Base-by-base conservation (phyloP, 2,329 filamentous ascomycete genomes). In the Penicillium griseofulvum region DNA sequence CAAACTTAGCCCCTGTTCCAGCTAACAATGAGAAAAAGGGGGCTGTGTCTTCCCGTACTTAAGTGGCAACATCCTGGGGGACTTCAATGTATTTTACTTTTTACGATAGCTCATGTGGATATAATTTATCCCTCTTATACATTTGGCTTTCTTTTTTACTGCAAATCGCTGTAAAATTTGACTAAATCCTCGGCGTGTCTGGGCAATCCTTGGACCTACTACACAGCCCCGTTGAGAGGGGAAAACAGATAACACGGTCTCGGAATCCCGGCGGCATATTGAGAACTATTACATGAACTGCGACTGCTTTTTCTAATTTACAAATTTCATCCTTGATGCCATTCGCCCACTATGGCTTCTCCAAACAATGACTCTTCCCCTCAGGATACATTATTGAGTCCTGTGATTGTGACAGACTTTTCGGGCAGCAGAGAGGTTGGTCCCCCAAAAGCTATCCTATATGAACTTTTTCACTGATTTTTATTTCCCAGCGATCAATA, bases 391-490 rank as follows among this genome's bases (percentile, higher is more conserved):
- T 53, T 62, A 12, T 41, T 65, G 36, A 61, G 54, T 16, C 62
- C 62, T 33, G 48, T 55, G 24, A 47, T 59, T 29, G 54, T 58
- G 16, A 57, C 61, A 3, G 53, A 57, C 41, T 49, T 57, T 36
- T 55, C 56, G 17, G 41, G 57, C 33, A 41, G 57, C 33, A 61
- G 63, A 64, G 62, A 65, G 54, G 63, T 65, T 38, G 24, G 45
- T 24, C 10, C 33, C 43, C n/a, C 43, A 29, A 48, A 29, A 48
- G 22, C 12, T 36, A 33, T 28, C 16, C 26, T 39, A 39, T 51
- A 31, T 22, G 28, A 39, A 41, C 33, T 11, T 5, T 45, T 45
- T 41, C n/a, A 34, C 47, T 55, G 17, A 54, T 34, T 8, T 3
- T 33, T 24, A 17, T 24, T 8, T 16, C 3, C n/a, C 55, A 63